phyloP scores from a whole-genome alignment of 257 asterid genomes.

The Cordia subcordata region DNA sequence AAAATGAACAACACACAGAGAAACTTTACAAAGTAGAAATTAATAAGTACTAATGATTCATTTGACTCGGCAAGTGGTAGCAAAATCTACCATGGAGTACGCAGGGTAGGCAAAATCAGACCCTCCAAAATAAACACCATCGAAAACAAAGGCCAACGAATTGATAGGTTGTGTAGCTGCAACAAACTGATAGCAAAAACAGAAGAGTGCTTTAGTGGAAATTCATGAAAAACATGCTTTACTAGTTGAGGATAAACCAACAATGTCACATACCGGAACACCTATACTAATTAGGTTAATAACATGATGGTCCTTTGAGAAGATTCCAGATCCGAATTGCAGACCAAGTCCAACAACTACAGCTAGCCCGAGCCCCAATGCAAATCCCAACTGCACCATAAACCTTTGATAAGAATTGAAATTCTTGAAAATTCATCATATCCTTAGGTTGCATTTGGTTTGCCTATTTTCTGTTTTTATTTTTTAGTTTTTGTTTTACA shows the following conservation, averaged over 20 bases:
- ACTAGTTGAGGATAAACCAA: too few species aligned
- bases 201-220: neutral
- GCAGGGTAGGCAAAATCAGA: constrained; percentile 50
- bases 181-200: constrained; percentile 27
- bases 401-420: neutral
- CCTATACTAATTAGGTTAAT: constrained; percentile 54
- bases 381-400: constrained; percentile 71
- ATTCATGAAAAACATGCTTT: neutral
- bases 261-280: constrained; percentile 54
- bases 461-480: too few species aligned
- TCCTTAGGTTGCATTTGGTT: too few species aligned
- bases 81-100: constrained; percentile 41
- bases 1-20: too few species aligned
- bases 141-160: constrained; percentile 51
- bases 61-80: neutral
- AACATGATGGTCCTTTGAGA: constrained; percentile 65
- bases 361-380: constrained; percentile 76
- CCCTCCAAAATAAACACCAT: constrained; percentile 51
- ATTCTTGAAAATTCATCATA: neutral
- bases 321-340: constrained; percentile 74
- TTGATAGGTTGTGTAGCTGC: constrained; percentile 48
- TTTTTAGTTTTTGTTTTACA: too few species aligned
- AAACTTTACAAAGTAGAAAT: too few species aligned
- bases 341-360: constrained; percentile 68
- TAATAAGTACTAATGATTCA: too few species aligned